Percentiles rank a stretch among this genome's conserved stretches.
These are phyloP conservation scores for Tuctoria greenei DNA, from an alignment of 176 grass and related monocot species.

Conservation along the genomic window DNA sequence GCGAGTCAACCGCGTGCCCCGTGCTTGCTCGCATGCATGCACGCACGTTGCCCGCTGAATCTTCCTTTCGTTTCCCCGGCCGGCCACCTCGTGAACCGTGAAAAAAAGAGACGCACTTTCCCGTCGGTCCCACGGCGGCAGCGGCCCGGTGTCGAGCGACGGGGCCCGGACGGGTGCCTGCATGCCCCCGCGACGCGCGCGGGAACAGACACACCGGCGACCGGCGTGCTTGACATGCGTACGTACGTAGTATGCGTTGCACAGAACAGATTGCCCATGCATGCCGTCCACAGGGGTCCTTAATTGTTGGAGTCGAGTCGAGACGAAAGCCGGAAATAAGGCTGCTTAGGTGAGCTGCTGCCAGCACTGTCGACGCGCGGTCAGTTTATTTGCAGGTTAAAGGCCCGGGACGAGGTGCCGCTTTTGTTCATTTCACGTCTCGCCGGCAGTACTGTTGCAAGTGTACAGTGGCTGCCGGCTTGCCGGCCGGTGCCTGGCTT, in stretches of 20 bases:
- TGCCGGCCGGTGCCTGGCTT: constrained; percentile 10
- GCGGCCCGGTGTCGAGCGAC: constrained; percentile 1
- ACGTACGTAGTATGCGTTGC: no score
- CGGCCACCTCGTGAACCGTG: constrained; percentile 6
- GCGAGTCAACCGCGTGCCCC: constrained; percentile 24
- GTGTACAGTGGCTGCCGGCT: not conserved
- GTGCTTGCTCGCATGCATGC: not conserved
- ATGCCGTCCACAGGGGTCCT: no score
- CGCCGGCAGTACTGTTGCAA: not conserved
- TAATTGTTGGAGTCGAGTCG: not conserved
- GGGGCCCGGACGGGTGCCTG: not conserved
- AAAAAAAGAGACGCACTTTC: not conserved
- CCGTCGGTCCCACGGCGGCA: constrained; percentile 10
- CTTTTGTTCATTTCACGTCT: constrained; percentile 8
- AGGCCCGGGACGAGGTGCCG: not conserved
- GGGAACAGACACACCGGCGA: not conserved
- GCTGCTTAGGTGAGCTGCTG: not conserved
- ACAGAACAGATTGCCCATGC: no score
- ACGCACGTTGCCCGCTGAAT: not conserved
- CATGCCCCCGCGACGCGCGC: not conserved
- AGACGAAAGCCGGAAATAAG: constrained; percentile 11
- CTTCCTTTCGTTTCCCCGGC: not conserved
- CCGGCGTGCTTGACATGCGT: no score
- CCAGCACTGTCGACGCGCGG: not conserved
- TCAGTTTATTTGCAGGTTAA: constrained; percentile 2